Conservation (phyloP, 129 eudicot species). For the Chrysanthemum seticuspe region DNA sequence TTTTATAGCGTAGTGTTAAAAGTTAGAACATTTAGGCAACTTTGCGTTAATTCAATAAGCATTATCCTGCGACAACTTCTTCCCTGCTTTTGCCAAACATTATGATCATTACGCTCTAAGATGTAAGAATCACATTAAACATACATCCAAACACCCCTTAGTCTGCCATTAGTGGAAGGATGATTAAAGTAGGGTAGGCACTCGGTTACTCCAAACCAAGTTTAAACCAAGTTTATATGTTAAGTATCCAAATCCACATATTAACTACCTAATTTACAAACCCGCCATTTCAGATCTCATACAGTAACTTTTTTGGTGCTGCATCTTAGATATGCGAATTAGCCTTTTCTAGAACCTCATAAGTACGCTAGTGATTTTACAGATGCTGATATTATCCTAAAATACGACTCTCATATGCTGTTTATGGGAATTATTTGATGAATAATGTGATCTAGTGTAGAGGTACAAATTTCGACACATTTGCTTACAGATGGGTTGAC, state of each 20-base stretch:
- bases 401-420: not conserved
- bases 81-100: not conserved
- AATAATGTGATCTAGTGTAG: conserved; percentile 1
- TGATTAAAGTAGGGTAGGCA: conserved; percentile 6
- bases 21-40: not conserved
- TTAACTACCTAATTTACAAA: not conserved
- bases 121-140: not conserved
- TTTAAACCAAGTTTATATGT: not conserved
- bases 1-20: not conserved
- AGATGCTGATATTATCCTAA: not conserved
- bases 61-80: not conserved
- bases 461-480: too few relatives aligned
- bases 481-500: not conserved
- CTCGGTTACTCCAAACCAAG: not conserved
- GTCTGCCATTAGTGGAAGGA: not conserved
- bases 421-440: not conserved
- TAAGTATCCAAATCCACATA: not conserved
- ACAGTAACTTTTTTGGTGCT: not conserved
- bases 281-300: too few relatives aligned
- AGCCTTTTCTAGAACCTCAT: not conserved
- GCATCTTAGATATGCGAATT: not conserved
- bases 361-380: not conserved
- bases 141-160: not conserved
- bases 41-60: not conserved
- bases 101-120: not conserved